phyloP scores from a whole-genome alignment of 2,329 filamentous ascomycete species.

The Ramularia collo-cygni region DNA sequence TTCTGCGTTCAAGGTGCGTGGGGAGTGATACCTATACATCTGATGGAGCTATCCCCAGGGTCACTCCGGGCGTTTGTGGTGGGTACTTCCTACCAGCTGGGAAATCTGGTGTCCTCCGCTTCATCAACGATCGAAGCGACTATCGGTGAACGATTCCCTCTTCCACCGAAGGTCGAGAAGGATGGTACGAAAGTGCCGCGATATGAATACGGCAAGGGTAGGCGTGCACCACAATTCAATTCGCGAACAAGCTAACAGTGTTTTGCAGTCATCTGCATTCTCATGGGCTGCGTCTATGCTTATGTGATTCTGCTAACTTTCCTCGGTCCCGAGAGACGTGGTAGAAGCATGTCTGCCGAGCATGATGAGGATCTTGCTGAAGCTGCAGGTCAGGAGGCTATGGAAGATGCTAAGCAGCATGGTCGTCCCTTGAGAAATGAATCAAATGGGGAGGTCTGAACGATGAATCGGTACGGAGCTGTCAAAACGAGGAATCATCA shows the following conservation, averaged over 20 bases:
- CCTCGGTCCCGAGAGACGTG: slow-evolving; percentile 49
- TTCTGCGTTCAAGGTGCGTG: slow-evolving; percentile 33
- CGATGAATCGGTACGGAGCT: no score
- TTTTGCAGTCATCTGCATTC: slow-evolving; percentile 35
- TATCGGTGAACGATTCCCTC: slow-evolving; percentile 36
- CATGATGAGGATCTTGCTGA: slow-evolving; percentile 27
- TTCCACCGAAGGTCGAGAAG: slow-evolving; percentile 34
- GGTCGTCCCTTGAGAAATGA: slow-evolving; percentile 2
- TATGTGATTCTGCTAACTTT: slow-evolving; percentile 58
- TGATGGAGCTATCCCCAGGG: slow-evolving; percentile 69
- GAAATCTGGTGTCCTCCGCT: slow-evolving; percentile 57
- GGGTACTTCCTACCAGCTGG: slow-evolving; percentile 68
- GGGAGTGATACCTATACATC: slow-evolving; percentile 52
- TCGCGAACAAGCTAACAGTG: not conserved
- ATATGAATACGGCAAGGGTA: slow-evolving; percentile 49
- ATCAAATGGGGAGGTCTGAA: not conserved
- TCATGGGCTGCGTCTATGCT: slow-evolving; percentile 75
- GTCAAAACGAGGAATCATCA: no score
- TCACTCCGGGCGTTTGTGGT: slow-evolving; percentile 68
- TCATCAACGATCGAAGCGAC: slow-evolving; percentile 38
- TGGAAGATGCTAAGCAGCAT: slow-evolving; percentile 5
- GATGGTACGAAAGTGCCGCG: slow-evolving; percentile 32
- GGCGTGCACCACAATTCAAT: slow-evolving; percentile 50
- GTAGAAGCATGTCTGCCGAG: slow-evolving; percentile 26
- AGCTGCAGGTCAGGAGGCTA: slow-evolving; percentile 19